Evolutionary conservation across 1,284 basidiomycete genomes (phyloP), one percentile per base, ranked within the genome.

Genomic region (Kwoniella shivajii): DNA sequence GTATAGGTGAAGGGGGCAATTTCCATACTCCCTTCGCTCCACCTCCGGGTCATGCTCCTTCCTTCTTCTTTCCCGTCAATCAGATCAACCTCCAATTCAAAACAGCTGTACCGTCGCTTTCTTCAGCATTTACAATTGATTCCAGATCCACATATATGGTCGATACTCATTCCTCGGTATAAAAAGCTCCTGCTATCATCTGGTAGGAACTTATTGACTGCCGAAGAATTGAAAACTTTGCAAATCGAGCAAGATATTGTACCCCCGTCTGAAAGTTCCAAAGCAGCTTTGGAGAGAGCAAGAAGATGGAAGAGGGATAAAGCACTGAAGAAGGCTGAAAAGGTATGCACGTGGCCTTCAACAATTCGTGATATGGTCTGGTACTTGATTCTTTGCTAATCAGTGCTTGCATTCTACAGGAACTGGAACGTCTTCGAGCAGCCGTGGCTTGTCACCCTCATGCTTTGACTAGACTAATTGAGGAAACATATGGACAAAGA

Each of bases 131-230:
- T 76, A 22, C 63, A 64, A 3, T 54, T 62, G 20, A 16, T 76
- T 0, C 73, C 69, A 7, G 73, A 76, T 57, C 73, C 73, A 6
- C 69, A 75, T 33, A 51, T 75, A 24, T 76, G 74, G 74, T 34
- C 55, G 5, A 41, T 63, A 6, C 45, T 68, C 13, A 51, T 57
- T 7, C 71, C 72, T 0, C 46, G 54, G 7, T 65, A 69, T 57
- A 46, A 61, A 29, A 36, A n/a, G 48, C 38, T 36, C 31, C 36
- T 24, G 13, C 22, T 45, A 7, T 50, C 48, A 22, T 26, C 31
- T 1, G 2, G 20, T 6, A 34, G 13, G 6, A n/a, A n/a, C n/a
- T n/a, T n/a, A n/a, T n/a, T n/a, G n/a, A 11, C 41, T 10, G 10
- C 24, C 41, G 22, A 24, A 2, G 26, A 14, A n/a, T n/a, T n/a